Base-by-base conservation (phyloP, 352 stramenopile genomes). In the Phytopythium kandeliae region DNA sequence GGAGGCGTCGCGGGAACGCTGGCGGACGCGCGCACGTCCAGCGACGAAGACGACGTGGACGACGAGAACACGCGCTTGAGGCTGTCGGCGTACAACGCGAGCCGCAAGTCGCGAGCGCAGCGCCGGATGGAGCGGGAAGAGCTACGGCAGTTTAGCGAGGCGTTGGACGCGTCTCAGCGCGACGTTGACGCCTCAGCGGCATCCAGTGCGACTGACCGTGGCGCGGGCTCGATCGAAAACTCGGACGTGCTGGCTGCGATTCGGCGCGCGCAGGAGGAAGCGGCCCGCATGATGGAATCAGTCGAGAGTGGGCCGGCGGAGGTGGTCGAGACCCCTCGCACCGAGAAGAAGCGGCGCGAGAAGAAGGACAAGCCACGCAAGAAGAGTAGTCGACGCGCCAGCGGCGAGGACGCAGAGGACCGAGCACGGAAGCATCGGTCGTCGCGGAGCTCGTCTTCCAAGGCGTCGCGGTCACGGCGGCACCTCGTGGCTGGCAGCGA, bases 241-340 rank as follows among this genome's bases (percentile, higher is more conserved):
- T 60, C 60, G 9, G 69, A 85, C 31, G 74, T 92, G 41, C 55
- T 90, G 38, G 81, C 81, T 17, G 78, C 81, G 15, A 89, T 92
- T 47, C 72, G 69, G 17, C 63, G 78, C 41, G 81, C 81, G 0
- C 65, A 90, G 42, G 65, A 86, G 53, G 78, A 86, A 13, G 78
- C 78, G 0, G 41, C 85, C 55, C 69, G 63, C 10, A 89, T 92
- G 80, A 57, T 92, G 4, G 54, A 62, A 10, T 41, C 58, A 8
- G 34, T 46, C 1, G 41, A 52, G 22, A 26, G 28, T 24, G 48
- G 51, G 13, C 24, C 44, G 6, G n/a, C 36, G 12, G 8, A 26
- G 0, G 46, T 21, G 15, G 26, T 26, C 37, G 19, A 43, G 37
- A 1, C 37, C n/a, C 37, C 15, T n/a, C 37, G 52, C 28, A 51